Base-by-base conservation (phyloP, 495 filamentous ascomycete genomes). In the Talaromyces ruber region DNA sequence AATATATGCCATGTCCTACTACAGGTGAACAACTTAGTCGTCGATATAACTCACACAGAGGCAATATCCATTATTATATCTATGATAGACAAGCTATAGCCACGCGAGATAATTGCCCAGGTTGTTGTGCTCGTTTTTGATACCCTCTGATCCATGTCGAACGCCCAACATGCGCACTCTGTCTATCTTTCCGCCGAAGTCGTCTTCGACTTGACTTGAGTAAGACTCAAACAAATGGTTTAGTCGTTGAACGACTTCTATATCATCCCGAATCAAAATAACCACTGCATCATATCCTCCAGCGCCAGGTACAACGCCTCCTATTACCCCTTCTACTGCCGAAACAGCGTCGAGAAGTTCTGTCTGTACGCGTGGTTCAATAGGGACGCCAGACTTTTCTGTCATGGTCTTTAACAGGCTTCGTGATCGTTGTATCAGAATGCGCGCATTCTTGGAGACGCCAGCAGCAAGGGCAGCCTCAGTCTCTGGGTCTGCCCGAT, bases 231-330 rank as follows among this genome's bases (percentile, higher is more conserved):
- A 74, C 26, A 90, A 84, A 28, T 76, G 75, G 59, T 83, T 80
- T 50, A 98, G 69, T 58, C 78, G 74, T n/a, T 67, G 67, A 60
- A 90, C 74, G 16, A 91, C 91, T 29, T 81, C 78, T 18, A 79
- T 80, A 62, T 90, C 84, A 69, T 98, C 91, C 64, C 79, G 82
- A 43, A 95, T 80, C 63, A 98, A 70, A 58, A 98, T 67, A 6
- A 86, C 91, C 63, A 96, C 81, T 4, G 94, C 94, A 82, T 98
- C 94, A 70, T 88, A 97, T 3, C 94, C 94, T 28, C 94, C 94
- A 6, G 94, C 94, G 2, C 94, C 94, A 4, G 94, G 94, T 0
- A 97, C 95, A 3, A 98, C 91, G 8, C 92, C 93, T 1, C 91
- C 94, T 60, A 91, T 81, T 6, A 98, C 91, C 14, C 95, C 95